phyloP scores from a whole-genome alignment of 352 stramenopile species.

The Pythium myriotylum region DNA sequence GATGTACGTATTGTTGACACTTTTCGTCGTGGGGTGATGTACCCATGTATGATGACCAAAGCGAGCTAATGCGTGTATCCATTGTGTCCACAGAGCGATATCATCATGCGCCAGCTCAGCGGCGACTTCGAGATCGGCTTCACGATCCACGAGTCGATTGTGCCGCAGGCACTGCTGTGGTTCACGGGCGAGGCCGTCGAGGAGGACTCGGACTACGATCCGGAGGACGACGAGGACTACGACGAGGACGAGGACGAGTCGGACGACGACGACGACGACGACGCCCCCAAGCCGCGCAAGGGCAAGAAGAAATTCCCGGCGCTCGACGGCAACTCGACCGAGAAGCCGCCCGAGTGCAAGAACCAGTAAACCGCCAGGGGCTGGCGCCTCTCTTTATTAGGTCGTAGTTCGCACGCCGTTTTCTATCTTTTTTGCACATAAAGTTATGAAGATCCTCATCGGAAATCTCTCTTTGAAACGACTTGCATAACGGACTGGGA shows the following conservation, averaged over 20 bases:
- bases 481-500: no score
- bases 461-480: not conserved
- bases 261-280: constrained; percentile 71
- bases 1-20: constrained; percentile 72
- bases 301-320: constrained; percentile 81
- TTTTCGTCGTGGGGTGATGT: constrained; percentile 8
- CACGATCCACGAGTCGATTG: constrained; percentile 88
- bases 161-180: constrained; percentile 85
- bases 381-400: not conserved
- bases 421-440: constrained; percentile 34
- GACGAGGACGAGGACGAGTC: constrained; percentile 56
- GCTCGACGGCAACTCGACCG: constrained; percentile 68
- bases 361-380: constrained; percentile 66
- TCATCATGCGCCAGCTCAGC: constrained; percentile 86
- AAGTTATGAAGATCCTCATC: constrained; percentile 30
- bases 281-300: constrained; percentile 49
- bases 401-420: not conserved
- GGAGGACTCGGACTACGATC: constrained; percentile 82
- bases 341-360: constrained; percentile 90
- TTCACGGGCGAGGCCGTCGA: constrained; percentile 84
- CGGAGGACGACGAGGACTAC: constrained; percentile 74
- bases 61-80: constrained; percentile 7
- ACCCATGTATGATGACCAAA: constrained; percentile 12
- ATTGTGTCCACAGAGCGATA: constrained; percentile 60
- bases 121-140: constrained; percentile 88